Conservation (phyloP, 495 filamentous ascomycete species). For the Hypoxylon perforatum region DNA sequence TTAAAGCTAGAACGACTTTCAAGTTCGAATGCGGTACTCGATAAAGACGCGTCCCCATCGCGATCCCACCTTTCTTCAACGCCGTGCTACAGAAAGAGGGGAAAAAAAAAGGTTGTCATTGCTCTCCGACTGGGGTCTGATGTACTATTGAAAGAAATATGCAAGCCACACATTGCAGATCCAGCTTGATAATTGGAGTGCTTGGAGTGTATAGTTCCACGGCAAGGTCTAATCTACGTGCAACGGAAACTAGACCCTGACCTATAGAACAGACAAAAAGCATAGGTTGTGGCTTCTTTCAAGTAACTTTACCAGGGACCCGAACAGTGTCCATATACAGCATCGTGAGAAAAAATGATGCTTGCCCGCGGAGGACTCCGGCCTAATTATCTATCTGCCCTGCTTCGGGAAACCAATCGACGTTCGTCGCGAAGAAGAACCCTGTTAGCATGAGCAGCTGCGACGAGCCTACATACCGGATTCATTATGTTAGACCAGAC, state of each 20-base stretch:
- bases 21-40: neutral
- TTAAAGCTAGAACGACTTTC: neutral
- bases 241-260: slow-evolving; percentile 4
- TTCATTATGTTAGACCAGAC: slow-evolving; percentile 9
- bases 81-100: slow-evolving; percentile 33
- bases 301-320: slow-evolving; percentile 1
- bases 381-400: neutral
- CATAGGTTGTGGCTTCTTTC: neutral
- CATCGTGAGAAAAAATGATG: slow-evolving; percentile 14
- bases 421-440: neutral
- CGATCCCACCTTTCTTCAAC: slow-evolving; percentile 17
- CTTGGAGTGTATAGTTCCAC: slow-evolving; percentile 26
- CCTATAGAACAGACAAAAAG: slow-evolving; percentile 1
- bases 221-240: slow-evolving; percentile 22
- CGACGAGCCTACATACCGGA: slow-evolving; percentile 8
- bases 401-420: slow-evolving; percentile 22
- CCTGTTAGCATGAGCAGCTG: slow-evolving; percentile 10
- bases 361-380: slow-evolving; percentile 16
- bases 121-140: neutral
- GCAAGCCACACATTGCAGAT: slow-evolving; percentile 38
- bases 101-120: neutral
- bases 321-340: slow-evolving; percentile 4
- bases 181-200: slow-evolving; percentile 17
- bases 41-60: neutral
- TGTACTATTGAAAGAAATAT: slow-evolving; percentile 19